Evolutionary conservation across 2,329 filamentous ascomycete species (phyloP), one percentile per base, ranked within the genome.

Genomic region (Laburnicola sp.): DNA sequence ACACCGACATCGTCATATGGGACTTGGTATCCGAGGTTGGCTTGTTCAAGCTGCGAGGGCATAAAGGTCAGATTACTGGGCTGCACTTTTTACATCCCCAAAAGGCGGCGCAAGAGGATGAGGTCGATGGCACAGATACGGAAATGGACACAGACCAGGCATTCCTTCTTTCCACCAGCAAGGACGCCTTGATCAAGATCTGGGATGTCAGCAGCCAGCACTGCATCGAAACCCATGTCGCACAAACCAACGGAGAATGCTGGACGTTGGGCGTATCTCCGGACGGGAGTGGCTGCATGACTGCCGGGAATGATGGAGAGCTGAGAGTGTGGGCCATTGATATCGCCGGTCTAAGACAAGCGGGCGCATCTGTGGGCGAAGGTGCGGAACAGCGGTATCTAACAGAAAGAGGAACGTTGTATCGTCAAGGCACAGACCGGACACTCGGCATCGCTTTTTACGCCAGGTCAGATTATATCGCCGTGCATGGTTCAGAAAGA

Each of bases 211-310:
- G 86, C 6, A 91, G 91, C 34, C 89, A 91, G 60, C 91, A 99
- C 72, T 99, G 94, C 70, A 89, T 99, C 60, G 95, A 99, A 74
- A 99, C 95, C 3, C 95, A 99, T 70, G 89, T 99, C 54, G 92
- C 92, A 4, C 95, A 99, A 71, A 90, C 87, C 0, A 96, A 95
- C 64, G 95, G 94, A 59, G 95, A 99, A 75, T 99, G 95, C 70
- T 99, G 94, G 94, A 87, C 92, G 31, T 76, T 99, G 48, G 92
- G 90, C 1, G 75, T 97, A 22, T 91, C 90, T 2, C 87, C 88
- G 0, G 93, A 97, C 66, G 82, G 88, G 38, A 89, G 84, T 63
- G 91, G 89, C 1, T 97, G 91, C 69, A 87, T 99, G 50, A 97
- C 95, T 11, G 93, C 91, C 9, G 95, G 95, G 31, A 97, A 97